phyloP scores from a whole-genome alignment of 257 asterid species.

The Mentha longifolia region DNA sequence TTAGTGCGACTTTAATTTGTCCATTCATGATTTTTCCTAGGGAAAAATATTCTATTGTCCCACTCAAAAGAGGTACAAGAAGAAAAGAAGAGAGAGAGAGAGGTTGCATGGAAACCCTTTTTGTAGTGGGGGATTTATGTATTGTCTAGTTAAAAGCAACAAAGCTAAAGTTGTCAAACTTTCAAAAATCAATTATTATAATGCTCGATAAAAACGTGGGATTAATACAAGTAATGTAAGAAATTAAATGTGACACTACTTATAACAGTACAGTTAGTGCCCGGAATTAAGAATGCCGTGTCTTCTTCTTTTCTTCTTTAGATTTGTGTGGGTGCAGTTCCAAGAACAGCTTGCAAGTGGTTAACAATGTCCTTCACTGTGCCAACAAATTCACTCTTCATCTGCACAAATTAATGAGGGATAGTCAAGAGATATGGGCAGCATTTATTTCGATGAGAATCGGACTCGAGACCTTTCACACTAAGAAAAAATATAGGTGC shows the following conservation, averaged over 20 bases:
- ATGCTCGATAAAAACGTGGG: constrained; percentile 8
- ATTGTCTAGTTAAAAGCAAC: background rate
- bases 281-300: background rate
- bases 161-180: background rate
- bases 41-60: background rate
- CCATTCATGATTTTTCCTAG: background rate
- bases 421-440: too few species aligned
- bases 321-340: background rate
- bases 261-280: background rate
- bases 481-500: too few species aligned
- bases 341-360: constrained; percentile 41
- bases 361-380: constrained; percentile 42
- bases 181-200: background rate
- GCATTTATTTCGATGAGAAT: too few species aligned
- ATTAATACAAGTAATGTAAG: background rate
- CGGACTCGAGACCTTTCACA: too few species aligned
- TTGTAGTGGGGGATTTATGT: constrained; percentile 9
- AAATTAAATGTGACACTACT: background rate
- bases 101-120: constrained; percentile 16
- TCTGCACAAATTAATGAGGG: constrained; percentile 40
- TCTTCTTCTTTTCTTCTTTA: constrained; percentile 11
- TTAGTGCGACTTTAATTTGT: constrained; percentile 7
- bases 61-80: background rate
- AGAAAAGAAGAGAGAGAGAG: background rate
- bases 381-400: constrained; percentile 39